Base-by-base conservation (phyloP, 805 yeast species). In the Pichia thaimueangensis region DNA sequence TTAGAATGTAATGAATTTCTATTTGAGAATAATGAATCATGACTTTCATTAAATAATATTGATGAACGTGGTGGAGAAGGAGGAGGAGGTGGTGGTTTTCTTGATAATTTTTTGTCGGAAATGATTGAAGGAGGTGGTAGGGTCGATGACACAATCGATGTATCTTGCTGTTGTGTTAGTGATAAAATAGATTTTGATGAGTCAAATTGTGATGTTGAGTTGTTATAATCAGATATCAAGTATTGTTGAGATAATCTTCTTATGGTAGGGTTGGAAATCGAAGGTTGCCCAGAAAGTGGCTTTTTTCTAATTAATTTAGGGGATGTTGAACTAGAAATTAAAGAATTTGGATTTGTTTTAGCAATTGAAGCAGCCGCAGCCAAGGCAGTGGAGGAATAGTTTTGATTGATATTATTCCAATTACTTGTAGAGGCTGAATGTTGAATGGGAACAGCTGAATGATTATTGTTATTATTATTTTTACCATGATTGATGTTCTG, bases 341-440 rank as follows among this genome's bases (percentile, higher is more conserved):
- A 56, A 24, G 52, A 42, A 5, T 47, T 29, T 3, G 68, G 64
- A 11, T 52, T 60, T 4, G 54, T 35, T 36, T 55, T 58, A 9
- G 66, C 64, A n/a, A 63, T 62, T n/a, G 55, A 25, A 4, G 64
- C 50, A 0, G 68, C 68, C 4, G 68, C 68, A 2, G 64, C 64
- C 12, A 63, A 35, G 2, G 68, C 68, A 9, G 55, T 53, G 0
- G 58, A 47, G 1, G 67, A 62, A 20, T 63, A 58, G 9, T 51
- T 40, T 11, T 43, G 51, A 39, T 57, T 60, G 7, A 60, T 42
- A 5, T 53, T 41, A 39, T 62, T 53, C 64, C 65, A 62, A n/a
- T n/a, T n/a, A n/a, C n/a, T n/a, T n/a, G n/a, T n/a, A n/a, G n/a
- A n/a, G n/a, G n/a, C n/a, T n/a, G n/a, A n/a, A n/a, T n/a, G n/a